phyloP scores from a whole-genome alignment of 495 filamentous ascomycete genomes.

The Neurospora sp. region DNA sequence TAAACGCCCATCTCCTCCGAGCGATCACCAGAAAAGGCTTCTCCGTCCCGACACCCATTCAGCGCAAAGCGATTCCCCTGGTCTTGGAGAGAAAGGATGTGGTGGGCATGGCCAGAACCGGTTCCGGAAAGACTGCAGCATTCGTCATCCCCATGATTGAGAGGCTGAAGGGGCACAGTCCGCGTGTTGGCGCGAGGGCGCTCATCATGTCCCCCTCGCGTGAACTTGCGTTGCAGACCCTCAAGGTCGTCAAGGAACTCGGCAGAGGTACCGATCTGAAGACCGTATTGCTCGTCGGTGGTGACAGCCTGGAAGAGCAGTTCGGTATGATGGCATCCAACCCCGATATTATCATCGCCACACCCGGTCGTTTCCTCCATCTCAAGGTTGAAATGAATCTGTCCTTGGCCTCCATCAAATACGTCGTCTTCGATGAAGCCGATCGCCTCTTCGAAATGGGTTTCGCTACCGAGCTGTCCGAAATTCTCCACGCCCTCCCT shows the following conservation, averaged over 20 bases:
- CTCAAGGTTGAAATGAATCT: slow-evolving; percentile 91
- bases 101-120: slow-evolving; percentile 94
- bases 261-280: slow-evolving; percentile 83
- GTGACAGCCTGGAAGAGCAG: slow-evolving; percentile 93
- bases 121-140: slow-evolving; percentile 93
- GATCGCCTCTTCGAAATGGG: slow-evolving; percentile 98
- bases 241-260: slow-evolving; percentile 94
- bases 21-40: slow-evolving; percentile 91
- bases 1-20: slow-evolving; percentile 71
- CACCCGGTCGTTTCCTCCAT: slow-evolving; percentile 90
- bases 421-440: slow-evolving; percentile 95
- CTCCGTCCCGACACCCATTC: slow-evolving; percentile 91
- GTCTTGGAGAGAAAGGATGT: slow-evolving; percentile 84
- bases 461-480: slow-evolving; percentile 83
- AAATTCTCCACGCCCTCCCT: slow-evolving; percentile 86
- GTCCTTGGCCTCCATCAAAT: slow-evolving; percentile 73
- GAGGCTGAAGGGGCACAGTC: slow-evolving; percentile 80
- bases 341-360: slow-evolving; percentile 93
- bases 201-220: slow-evolving; percentile 84
- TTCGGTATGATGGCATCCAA: slow-evolving; percentile 87
- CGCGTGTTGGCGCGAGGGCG: slow-evolving; percentile 71
- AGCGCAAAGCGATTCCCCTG: slow-evolving; percentile 90
- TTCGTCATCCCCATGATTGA: slow-evolving; percentile 98
- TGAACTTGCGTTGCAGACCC: slow-evolving; percentile 86
- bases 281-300: slow-evolving; percentile 80